Evolutionary conservation across 179 eudicot genomes (phyloP).

Genomic region (Nepenthes alata): DNA sequence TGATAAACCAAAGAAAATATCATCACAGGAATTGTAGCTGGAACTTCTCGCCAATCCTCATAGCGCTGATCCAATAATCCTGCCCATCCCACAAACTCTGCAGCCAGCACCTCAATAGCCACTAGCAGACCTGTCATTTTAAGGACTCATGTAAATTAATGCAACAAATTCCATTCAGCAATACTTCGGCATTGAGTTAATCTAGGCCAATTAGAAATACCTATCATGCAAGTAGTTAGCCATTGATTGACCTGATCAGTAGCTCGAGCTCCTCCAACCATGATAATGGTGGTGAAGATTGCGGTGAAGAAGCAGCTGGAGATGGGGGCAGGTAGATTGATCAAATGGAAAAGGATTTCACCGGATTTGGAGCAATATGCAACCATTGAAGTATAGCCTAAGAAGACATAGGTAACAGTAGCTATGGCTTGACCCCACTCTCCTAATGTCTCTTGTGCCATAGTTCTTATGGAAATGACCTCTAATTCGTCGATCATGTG

Average conservation of each 20-base stretch:
- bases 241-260: constrained; percentile 50
- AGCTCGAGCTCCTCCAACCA: constrained; percentile 38
- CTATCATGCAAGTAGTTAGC: constrained; percentile 51
- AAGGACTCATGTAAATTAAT: no score
- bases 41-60: constrained; percentile 50
- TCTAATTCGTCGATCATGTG: constrained; percentile 19
- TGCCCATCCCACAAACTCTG: constrained; percentile 35
- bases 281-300: constrained; percentile 27
- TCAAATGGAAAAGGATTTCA: constrained; percentile 31
- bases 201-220: constrained; percentile 9
- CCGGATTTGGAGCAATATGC: constrained; percentile 59
- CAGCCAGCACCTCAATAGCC: constrained; percentile 40
- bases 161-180: no score
- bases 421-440: constrained; percentile 45
- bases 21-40: constrained; percentile 47
- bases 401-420: constrained; percentile 45
- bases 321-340: constrained; percentile 34
- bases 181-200: no score
- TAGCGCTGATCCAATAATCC: constrained; percentile 20
- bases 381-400: constrained; percentile 46
- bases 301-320: constrained; percentile 36
- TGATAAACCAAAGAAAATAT: constrained; percentile 59
- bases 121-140: constrained; percentile 34
- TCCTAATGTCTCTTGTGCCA: constrained; percentile 63
- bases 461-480: constrained; percentile 47